These are phyloP conservation scores for Podochytrium sp. DNA, from an alignment of 192 early-diverging fungal species.

Conservation along the genomic window DNA sequence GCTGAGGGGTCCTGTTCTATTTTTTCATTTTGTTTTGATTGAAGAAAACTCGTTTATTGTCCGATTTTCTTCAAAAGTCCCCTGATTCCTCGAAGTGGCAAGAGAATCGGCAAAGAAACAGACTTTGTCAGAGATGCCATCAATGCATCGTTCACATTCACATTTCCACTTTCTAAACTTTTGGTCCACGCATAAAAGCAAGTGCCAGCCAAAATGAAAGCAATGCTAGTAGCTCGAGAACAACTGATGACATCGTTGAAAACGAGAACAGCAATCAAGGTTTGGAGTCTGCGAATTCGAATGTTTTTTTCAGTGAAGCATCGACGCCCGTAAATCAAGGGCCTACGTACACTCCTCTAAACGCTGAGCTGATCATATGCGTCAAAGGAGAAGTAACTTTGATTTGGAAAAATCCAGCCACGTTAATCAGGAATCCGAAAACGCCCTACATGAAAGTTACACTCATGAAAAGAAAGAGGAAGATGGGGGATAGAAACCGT, in stretches of 20 bases:
- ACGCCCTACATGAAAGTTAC: conserved; percentile 37
- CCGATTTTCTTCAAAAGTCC: background rate
- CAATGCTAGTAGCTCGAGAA: conserved; percentile 7
- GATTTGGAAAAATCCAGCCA: conserved; percentile 68
- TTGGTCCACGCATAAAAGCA: conserved; percentile 26
- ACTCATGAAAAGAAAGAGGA: background rate
- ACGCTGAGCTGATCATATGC: conserved; percentile 62
- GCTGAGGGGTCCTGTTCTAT: background rate
- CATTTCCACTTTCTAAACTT: too few species aligned
- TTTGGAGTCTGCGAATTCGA: conserved; percentile 26
- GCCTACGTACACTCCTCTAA: conserved; percentile 62
- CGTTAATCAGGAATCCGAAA: conserved; percentile 65
- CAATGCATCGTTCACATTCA: too few species aligned
- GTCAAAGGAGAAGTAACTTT: conserved; percentile 65
- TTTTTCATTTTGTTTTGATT: background rate
- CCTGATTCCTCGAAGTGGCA: background rate
- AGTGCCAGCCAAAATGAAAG: conserved; percentile 18
- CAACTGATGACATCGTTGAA: conserved; percentile 24
- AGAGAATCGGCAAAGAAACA: background rate
- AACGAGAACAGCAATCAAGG: conserved; percentile 21
- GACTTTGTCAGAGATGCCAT: background rate
- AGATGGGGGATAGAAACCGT: conserved; percentile 2
- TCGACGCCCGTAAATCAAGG: background rate
- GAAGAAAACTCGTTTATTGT: background rate
- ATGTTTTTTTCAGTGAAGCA: background rate